These are phyloP conservation scores for Echria macrotheca DNA, from an alignment of 495 filamentous ascomycete species.

Conservation along the genomic window DNA sequence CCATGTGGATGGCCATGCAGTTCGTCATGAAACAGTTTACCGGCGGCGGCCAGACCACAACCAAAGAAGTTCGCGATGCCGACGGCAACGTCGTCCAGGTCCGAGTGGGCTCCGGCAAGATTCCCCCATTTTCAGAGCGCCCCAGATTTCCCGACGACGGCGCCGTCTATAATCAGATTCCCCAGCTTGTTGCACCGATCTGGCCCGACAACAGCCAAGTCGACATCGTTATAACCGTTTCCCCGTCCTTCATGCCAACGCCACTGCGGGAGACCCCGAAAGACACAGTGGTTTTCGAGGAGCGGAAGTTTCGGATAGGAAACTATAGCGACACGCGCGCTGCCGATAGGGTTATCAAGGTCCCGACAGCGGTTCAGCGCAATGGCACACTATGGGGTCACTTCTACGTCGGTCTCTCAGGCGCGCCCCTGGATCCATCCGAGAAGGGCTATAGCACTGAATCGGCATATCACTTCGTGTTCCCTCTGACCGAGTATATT, in stretches of 20 bases:
- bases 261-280: slow-evolving; percentile 55
- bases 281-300: slow-evolving; percentile 62
- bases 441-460: slow-evolving; percentile 62
- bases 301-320: slow-evolving; percentile 75
- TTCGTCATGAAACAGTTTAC: slow-evolving; percentile 41
- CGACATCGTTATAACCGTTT: slow-evolving; percentile 82
- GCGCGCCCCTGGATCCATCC: slow-evolving; percentile 67
- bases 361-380: slow-evolving; percentile 76
- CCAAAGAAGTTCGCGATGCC: slow-evolving; percentile 42
- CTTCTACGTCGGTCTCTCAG: slow-evolving; percentile 77
- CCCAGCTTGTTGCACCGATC: slow-evolving; percentile 75
- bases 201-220: slow-evolving; percentile 74
- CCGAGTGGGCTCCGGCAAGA: slow-evolving; percentile 38
- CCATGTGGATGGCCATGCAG: slow-evolving; percentile 43
- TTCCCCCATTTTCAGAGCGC: slow-evolving; percentile 63
- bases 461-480: slow-evolving; percentile 75
- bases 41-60: slow-evolving; percentile 43
- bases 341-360: slow-evolving; percentile 67
- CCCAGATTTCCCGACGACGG: slow-evolving; percentile 53
- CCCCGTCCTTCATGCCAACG: slow-evolving; percentile 63
- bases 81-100: slow-evolving; percentile 41
- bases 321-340: slow-evolving; percentile 74
- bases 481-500: slow-evolving; percentile 81
- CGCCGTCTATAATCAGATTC: slow-evolving; percentile 63
- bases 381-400: slow-evolving; percentile 94